These are phyloP conservation scores for Blastobotrys mokoenaii DNA, from an alignment of 805 yeast species.

Conservation along the genomic window DNA sequence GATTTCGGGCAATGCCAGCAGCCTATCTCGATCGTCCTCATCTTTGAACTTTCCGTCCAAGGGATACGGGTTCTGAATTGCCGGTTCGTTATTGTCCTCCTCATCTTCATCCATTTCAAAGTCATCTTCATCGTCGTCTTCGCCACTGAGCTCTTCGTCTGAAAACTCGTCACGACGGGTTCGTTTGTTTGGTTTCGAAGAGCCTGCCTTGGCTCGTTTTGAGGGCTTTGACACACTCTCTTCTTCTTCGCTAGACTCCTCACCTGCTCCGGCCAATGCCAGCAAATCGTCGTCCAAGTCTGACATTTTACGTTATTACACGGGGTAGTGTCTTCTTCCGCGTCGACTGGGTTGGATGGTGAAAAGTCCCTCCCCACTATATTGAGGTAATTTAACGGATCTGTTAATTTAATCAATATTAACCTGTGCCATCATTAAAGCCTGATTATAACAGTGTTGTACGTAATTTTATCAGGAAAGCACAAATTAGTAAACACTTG, in stretches of 20 bases:
- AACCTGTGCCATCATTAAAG: no score
- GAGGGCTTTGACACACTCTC: not conserved
- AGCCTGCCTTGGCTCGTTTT: constrained; percentile 6
- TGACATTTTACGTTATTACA: not conserved
- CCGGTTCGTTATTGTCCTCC: constrained; percentile 30
- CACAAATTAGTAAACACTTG: no score
- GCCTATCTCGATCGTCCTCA: constrained; percentile 59
- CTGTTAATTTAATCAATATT: no score
- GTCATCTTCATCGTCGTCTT: constrained; percentile 24
- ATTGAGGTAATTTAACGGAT: no score
- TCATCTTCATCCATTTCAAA: constrained; percentile 29
- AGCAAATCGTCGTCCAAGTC: constrained; percentile 84
- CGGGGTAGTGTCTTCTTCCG: no score
- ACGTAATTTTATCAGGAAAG: no score
- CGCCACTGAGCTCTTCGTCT: constrained; percentile 29
- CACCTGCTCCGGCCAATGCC: constrained; percentile 83
- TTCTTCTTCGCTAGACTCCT: constrained; percentile 27
- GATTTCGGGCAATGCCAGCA: constrained; percentile 67
- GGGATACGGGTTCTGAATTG: constrained; percentile 69
- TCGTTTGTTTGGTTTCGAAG: constrained; percentile 6
- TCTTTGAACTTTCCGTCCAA: constrained; percentile 85
- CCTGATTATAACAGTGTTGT: no score
- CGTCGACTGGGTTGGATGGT: no score
- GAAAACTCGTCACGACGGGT: constrained; percentile 5
- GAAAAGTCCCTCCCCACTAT: no score